Percentiles rank a stretch among this genome's conserved stretches.
phyloP scores from a whole-genome alignment of 2,329 filamentous ascomycete species.

The Leptoxyphium fumago region DNA sequence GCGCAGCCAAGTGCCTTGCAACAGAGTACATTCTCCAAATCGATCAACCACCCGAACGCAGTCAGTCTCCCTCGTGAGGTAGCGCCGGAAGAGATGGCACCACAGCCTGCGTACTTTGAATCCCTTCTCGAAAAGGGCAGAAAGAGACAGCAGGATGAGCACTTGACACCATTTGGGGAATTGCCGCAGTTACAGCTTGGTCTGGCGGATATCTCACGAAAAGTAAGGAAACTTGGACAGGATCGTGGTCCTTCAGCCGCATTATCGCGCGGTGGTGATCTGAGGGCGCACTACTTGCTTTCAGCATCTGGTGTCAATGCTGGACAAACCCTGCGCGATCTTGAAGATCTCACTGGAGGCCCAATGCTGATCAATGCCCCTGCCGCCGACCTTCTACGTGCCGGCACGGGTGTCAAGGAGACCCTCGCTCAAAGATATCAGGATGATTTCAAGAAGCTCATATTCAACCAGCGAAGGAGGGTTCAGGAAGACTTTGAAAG shows the following conservation, averaged over 20 bases:
- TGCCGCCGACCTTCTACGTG: background rate
- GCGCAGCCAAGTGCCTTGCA: constrained; percentile 5
- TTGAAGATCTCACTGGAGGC: constrained; percentile 27
- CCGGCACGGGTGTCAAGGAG: constrained; percentile 12
- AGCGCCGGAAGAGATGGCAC: constrained; percentile 13
- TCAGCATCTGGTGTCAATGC: constrained; percentile 89
- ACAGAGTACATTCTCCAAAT: constrained; percentile 5
- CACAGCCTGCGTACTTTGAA: constrained; percentile 48
- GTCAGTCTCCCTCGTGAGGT: constrained; percentile 6
- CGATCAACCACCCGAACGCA: constrained; percentile 2
- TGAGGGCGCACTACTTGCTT: constrained; percentile 68
- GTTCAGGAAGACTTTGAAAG: constrained; percentile 84
- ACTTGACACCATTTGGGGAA: constrained; percentile 51
- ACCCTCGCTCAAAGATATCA: constrained; percentile 16
- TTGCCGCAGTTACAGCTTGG: constrained; percentile 83
- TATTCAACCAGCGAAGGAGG: constrained; percentile 44
- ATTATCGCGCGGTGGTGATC: constrained; percentile 28
- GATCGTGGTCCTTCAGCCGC: constrained; percentile 46
- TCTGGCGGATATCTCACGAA: constrained; percentile 67
- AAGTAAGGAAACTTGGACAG: constrained; percentile 63
- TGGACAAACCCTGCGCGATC: constrained; percentile 68
- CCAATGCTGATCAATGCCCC: background rate
- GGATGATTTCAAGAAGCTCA: constrained; percentile 50
- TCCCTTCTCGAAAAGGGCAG: constrained; percentile 48
- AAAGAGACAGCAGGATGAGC: constrained; percentile 54